These are phyloP conservation scores for Eucalyptus curtisii DNA, from an alignment of 345 rosid species.

Conservation along the genomic window DNA sequence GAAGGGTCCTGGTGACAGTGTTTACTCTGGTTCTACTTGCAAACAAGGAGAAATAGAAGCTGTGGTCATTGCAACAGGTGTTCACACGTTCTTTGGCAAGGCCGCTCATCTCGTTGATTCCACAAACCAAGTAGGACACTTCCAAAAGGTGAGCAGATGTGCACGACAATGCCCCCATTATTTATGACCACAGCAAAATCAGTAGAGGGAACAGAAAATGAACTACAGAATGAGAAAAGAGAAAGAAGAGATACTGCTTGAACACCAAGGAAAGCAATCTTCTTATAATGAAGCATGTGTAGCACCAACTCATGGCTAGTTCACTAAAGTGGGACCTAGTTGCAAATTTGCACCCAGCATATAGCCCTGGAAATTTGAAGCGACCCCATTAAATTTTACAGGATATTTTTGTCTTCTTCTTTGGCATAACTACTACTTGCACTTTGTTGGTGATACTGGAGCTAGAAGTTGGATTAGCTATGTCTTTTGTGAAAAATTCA, in stretches of 20 bases:
- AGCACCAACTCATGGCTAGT: background rate
- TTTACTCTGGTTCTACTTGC: slow-evolving; percentile 86
- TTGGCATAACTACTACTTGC: background rate
- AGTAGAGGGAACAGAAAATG: background rate
- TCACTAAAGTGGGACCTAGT: background rate
- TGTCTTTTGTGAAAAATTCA: background rate
- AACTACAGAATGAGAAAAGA: background rate
- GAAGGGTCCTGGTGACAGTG: slow-evolving; percentile 70
- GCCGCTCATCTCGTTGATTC: slow-evolving; percentile 89
- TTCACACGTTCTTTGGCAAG: slow-evolving; percentile 86
- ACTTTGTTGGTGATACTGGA: background rate
- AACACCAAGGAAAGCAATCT: background rate
- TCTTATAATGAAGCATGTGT: background rate
- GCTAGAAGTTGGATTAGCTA: background rate
- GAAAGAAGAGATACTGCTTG: background rate
- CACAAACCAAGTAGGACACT: slow-evolving; percentile 91
- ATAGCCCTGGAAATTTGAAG: background rate
- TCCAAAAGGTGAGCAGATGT: slow-evolving; percentile 40
- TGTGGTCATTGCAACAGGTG: slow-evolving; percentile 85
- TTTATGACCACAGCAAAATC: background rate
- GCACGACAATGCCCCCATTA: background rate
- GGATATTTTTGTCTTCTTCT: background rate
- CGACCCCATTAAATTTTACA: background rate
- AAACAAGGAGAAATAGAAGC: slow-evolving; percentile 95
- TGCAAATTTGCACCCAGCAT: background rate